Evolutionary conservation across 495 filamentous ascomycete genomes (phyloP).

Genomic region (Xylaria cubensis): DNA sequence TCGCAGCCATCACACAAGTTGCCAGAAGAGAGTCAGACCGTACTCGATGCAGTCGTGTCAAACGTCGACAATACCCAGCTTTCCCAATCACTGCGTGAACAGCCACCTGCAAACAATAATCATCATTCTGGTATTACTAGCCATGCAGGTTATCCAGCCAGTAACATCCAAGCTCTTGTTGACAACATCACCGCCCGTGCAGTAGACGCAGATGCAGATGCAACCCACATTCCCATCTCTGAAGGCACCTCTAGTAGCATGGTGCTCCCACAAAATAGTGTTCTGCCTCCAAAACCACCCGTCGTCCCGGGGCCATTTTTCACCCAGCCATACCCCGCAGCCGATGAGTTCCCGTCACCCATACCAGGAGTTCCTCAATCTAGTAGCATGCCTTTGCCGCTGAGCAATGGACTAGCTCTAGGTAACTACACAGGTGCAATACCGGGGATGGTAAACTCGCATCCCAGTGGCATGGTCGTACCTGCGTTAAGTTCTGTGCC

Average conservation of each 20-base stretch:
- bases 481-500: constrained; percentile 8
- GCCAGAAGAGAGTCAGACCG: constrained; percentile 27
- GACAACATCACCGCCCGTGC: constrained; percentile 58
- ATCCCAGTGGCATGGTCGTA: constrained; percentile 5
- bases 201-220: constrained; percentile 33
- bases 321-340: constrained; percentile 29
- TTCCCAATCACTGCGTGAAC: constrained; percentile 32
- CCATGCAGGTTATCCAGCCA: constrained; percentile 41
- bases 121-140: constrained; percentile 34
- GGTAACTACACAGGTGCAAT: constrained; percentile 29
- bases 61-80: constrained; percentile 10
- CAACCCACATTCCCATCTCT: constrained; percentile 23
- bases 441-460: constrained; percentile 18
- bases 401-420: constrained; percentile 6
- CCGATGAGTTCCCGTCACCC: constrained; percentile 32
- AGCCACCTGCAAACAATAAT: constrained; percentile 37
- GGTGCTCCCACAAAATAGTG: constrained; percentile 52
- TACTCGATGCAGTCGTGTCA: constrained; percentile 26
- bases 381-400: constrained; percentile 29
- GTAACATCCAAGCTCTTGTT: constrained; percentile 58
- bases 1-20: constrained; percentile 26
- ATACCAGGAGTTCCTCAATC: constrained; percentile 23
- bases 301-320: constrained; percentile 52
- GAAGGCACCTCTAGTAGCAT: constrained; percentile 44
- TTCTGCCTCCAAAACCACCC: constrained; percentile 66